These are phyloP conservation scores for Boeremia exigua DNA, from an alignment of 2,329 filamentous ascomycete genomes.

Conservation along the genomic window DNA sequence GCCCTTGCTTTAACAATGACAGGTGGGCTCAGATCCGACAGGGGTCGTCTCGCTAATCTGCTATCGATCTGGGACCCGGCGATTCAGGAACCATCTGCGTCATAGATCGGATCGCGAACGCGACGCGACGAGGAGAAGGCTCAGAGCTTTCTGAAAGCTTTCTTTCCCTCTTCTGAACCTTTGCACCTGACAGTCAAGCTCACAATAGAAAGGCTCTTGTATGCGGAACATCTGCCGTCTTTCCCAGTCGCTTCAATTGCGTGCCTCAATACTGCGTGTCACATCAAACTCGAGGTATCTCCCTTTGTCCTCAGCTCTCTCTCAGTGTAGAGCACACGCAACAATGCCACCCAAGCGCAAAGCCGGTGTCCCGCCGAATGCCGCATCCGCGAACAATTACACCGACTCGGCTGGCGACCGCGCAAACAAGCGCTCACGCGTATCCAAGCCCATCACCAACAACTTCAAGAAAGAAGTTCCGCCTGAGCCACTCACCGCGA, in stretches of 20 bases:
- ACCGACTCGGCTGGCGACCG: constrained; percentile 42
- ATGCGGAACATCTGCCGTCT: background rate
- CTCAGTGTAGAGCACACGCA: background rate
- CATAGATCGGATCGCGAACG: constrained; percentile 36
- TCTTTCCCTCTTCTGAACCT: background rate
- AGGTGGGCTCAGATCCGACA: background rate
- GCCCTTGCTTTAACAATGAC: background rate
- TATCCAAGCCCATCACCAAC: constrained; percentile 38
- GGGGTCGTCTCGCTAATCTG: constrained; percentile 31
- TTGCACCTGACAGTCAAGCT: background rate
- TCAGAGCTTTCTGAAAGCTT: background rate
- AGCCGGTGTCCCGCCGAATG: constrained; percentile 28
- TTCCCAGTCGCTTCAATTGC: background rate
- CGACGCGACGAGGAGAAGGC: constrained; percentile 21
- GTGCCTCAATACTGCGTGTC: background rate
- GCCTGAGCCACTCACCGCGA: constrained; percentile 14
- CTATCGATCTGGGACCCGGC: constrained; percentile 27
- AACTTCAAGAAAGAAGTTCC: constrained; percentile 25
- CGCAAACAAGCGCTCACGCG: constrained; percentile 47
- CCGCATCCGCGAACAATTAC: constrained; percentile 37
- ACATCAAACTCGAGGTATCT: background rate
- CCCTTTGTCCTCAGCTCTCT: background rate
- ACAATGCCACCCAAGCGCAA: constrained; percentile 45
- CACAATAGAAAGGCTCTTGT: background rate
- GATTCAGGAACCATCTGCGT: constrained; percentile 36